Evolutionary conservation across 2,329 filamentous ascomycete species (phyloP).

Genomic region (Trichophyton verrucosum): DNA sequence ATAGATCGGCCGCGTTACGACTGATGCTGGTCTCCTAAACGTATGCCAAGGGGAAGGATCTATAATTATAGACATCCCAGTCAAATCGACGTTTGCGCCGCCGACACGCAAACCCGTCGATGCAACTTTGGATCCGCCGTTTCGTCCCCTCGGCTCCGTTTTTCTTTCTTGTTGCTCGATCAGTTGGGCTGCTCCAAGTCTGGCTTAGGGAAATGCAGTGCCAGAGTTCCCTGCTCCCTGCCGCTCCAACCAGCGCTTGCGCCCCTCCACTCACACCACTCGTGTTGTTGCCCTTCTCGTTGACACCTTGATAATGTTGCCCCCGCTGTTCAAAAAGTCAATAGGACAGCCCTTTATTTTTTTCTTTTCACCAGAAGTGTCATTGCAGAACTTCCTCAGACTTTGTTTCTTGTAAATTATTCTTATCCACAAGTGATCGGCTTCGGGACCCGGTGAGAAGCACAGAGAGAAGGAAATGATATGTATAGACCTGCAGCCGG

Average conservation of each 20-base stretch:
- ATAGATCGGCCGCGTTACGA: not conserved
- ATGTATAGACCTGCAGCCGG: not conserved
- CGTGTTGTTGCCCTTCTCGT: not conserved
- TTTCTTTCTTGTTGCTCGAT: not conserved
- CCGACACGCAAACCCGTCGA: not conserved
- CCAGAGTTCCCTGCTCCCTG: not conserved
- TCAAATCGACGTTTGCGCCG: not conserved
- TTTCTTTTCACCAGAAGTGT: not conserved
- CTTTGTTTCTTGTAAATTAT: not conserved
- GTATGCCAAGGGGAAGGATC: not conserved
- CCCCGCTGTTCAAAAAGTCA: slow-evolving; percentile 1
- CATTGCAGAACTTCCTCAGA: not conserved
- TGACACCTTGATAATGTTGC: not conserved
- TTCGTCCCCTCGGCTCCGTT: not conserved
- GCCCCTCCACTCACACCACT: not conserved
- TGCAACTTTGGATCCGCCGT: slow-evolving; percentile 2
- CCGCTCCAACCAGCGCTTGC: not conserved
- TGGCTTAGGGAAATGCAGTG: not conserved
- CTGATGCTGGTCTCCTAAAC: not conserved
- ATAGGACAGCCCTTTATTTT: not conserved
- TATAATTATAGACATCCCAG: slow-evolving; percentile 3
- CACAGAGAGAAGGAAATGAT: not conserved
- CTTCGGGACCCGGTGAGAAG: not conserved
- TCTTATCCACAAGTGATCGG: not conserved
- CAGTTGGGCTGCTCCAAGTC: not conserved